Evolutionary conservation across 805 yeast genomes (phyloP), one percentile per base, ranked within the genome.

Genomic region (Kodamaea leandrae): DNA sequence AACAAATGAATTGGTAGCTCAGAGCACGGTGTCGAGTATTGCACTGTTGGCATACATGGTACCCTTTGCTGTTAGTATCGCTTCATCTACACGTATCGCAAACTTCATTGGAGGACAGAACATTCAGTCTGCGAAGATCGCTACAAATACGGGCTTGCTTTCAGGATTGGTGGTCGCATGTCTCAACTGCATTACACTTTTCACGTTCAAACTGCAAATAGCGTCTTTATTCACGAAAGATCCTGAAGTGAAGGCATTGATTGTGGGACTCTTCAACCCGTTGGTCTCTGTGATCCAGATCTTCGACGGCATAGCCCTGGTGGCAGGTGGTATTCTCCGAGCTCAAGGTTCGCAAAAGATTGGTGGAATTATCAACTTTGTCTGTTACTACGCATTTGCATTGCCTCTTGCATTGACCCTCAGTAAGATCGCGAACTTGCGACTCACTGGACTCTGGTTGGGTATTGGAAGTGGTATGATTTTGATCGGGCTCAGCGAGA

Each of bases 311-410:
- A 55, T 83, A 13, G 83, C 86, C 12, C 77, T 83, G 32, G 80
- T 84, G 13, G 80, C 87, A 2, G 80, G 83, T 30, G 93, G 90
- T 1, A 72, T 83, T 25, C 63, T 86, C 43, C 66, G 95, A 45
- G 89, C 90, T 1, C 82, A 83, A 57, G 95, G 91, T 0, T 64
- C 80, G 34, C 95, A 86, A 57, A 74, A 72, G 36, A 70, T 83
- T 34, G 95, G 95, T 2, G 87, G 91, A 0, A 49, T 76, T 9
- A 66, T 86, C 37, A 86, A 85, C 52, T 66, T 86, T 34, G 54
- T 83, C n/a, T 76, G 82, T 0, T 86, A 86, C 61, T 86, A 86
- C 58, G 70, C 74, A 3, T 63, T 83, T 46, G 90, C 87, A 1
- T 66, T 85, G 29, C 95, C 95, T 0, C 49, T 81, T 26, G 84